Evolutionary conservation across 441 rosid species (phyloP), one percentile per base, ranked within the genome.

Genomic region (Brassica balearica): DNA sequence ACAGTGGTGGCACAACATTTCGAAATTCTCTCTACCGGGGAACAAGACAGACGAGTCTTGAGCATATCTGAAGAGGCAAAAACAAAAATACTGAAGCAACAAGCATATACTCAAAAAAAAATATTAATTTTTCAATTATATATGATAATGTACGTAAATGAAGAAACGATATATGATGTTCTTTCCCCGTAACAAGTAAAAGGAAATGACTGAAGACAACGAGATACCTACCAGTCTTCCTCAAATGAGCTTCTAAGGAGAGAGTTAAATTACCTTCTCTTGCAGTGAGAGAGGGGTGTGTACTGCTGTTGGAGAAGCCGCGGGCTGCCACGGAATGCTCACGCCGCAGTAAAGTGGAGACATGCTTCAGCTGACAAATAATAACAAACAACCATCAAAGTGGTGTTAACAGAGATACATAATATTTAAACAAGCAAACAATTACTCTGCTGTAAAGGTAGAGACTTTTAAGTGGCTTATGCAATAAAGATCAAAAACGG

Each of bases 291-390:
- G 86, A 81, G 69, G 81, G 38, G 5, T 72, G 85, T 8, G 79
- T 64, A 60, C 77, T 85, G 63, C 77, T 85, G 63, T 85, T 81
- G 43, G 97, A 85, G 82, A 89, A 86, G 81, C 91, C 86, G 3
- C 91, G 89, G 65, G 75, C 85, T 67, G 84, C 78, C 71, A 81
- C 32, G 6, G 88, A 84, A 80, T 73, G 88, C 29, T 90, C 90
- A 38, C 84, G 87, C 75, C 86, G 79, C 63, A 88, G 80, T 65
- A 89, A 67, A 36, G 68, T 69, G 11, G 94, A 76, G 74, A 81
- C 89, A 84, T 78, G 82, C 77, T 83, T 82, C 77, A 94, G 62
- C 98, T 94, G 93, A 53, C 55, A 65, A 76, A 77, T 51, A 5
- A 78, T 60, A 53, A 53, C 46, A 17, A 77, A 2, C 14, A 77